Evolutionary conservation across 495 filamentous ascomycete species (phyloP), one percentile per base, ranked within the genome.

Genomic region (Lentithecium fluviatile): DNA sequence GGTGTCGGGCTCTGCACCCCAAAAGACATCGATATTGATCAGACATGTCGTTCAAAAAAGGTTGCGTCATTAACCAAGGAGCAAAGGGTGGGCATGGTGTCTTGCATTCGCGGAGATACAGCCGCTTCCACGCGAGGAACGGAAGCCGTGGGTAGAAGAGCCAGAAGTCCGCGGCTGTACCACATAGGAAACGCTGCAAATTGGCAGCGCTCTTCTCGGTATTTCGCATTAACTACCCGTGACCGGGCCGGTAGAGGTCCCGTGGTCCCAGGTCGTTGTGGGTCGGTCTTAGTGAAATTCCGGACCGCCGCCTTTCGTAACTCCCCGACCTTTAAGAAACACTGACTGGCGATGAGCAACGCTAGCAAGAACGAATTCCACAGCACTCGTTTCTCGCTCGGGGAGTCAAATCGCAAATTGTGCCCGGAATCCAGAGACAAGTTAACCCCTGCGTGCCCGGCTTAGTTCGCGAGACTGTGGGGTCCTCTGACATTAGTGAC

Each of bases 101-200:
- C 40, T 43, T 43, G 40, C 40, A 43, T 49, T 15, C 21, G 17
- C 46, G 24, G 24, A 49, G 46, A 49, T 29, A 21, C 46, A 49
- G 11, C 46, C 46, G 20, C 46, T 24, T 24, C 46, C 46, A 29
- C 46, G 24, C 46, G 20, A 49, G 46, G 8, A 25, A 49, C 20
- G 12, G 46, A 23, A 29, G 24, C 46, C 46, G 7, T 7, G 23
- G 5, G 13, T 3, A 49, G 40, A n/a, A 43, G 40, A n/a, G 40
- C 46, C n/a, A 29, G 46, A 49, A 4, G 15, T 24, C 19, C 20
- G 46, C 24, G 21, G 13, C 19, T 21, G 24, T 49, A 15, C 21
- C n/a, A 17, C 46, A 29, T 15, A 49, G 24, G 20, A 23, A 25
- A 5, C 8, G 19, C 21, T 21, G 21, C 15, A 29, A 8, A 25